A percentile compares a stretch with the other conserved stretches of the same genome.
Evolutionary conservation across 2,329 filamentous ascomycete genomes (phyloP).

Genomic region (Fusarium hainanense): DNA sequence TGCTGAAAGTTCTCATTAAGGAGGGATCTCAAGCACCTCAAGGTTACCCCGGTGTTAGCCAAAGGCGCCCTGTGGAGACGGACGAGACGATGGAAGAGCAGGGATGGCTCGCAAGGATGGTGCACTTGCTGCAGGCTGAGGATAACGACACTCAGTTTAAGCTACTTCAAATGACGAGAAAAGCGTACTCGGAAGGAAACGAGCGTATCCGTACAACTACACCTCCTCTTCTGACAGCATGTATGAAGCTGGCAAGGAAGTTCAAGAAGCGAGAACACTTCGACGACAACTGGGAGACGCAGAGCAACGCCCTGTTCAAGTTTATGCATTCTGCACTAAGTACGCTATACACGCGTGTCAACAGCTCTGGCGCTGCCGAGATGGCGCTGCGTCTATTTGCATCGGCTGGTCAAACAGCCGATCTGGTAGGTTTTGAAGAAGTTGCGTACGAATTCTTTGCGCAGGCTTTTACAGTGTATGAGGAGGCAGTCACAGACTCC

Average conservation of each 20-base stretch:
- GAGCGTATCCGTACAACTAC: conserved; percentile 97
- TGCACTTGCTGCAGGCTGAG: conserved; percentile 84
- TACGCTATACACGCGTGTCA: conserved; percentile 87
- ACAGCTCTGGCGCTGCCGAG: conserved; percentile 80
- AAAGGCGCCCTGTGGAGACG: conserved; percentile 82
- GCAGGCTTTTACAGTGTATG: conserved; percentile 97
- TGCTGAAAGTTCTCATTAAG: conserved; percentile 90
- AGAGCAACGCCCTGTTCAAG: conserved; percentile 85
- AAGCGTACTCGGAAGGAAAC: conserved; percentile 89
- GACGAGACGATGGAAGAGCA: conserved; percentile 99
- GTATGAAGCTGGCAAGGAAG: conserved; percentile 86
- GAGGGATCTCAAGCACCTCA: conserved; percentile 88
- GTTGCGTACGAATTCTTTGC: conserved; percentile 98
- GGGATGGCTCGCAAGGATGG: conserved; percentile 92
- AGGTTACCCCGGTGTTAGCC: conserved; percentile 84
- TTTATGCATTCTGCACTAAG: conserved; percentile 93
- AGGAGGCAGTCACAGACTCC: conserved; percentile 94
- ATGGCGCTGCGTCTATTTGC: conserved; percentile 90
- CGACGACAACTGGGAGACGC: conserved; percentile 71
- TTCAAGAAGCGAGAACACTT: conserved; percentile 93
- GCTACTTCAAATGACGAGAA: conserved; percentile 86
- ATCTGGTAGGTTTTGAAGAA: conserved; percentile 92
- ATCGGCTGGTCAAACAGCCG: conserved; percentile 90
- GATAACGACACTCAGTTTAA: conserved; percentile 96
- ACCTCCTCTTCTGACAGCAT: conserved; percentile 88